Conservation (phyloP, 108 stramenopile genomes). For the Aureococcus anophagefferens region DNA sequence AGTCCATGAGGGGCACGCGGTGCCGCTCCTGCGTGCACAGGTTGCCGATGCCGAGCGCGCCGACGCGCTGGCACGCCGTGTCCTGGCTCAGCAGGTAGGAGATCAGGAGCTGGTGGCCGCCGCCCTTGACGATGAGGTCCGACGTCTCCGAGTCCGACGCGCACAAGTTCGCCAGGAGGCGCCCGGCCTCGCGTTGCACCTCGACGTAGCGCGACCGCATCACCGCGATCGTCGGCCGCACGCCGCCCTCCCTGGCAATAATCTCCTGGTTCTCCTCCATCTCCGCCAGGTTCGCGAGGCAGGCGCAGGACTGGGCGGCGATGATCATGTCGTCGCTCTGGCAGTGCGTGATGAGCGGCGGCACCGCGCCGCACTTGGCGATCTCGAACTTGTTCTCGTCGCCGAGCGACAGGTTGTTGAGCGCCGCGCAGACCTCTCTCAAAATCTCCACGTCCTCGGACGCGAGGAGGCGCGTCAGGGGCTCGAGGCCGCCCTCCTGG, state of each 20-base stretch:
- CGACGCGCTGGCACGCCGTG: constrained; percentile 56
- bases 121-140: constrained; percentile 39
- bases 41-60: constrained; percentile 67
- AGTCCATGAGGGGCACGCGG: constrained; percentile 47
- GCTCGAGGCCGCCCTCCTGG: constrained; percentile 68
- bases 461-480: constrained; percentile 51
- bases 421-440: constrained; percentile 56
- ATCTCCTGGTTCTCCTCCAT: constrained; percentile 56
- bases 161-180: constrained; percentile 59
- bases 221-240: constrained; percentile 54
- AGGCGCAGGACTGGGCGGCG: constrained; percentile 55
- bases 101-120: constrained; percentile 60
- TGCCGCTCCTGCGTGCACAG: constrained; percentile 54
- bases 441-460: constrained; percentile 62
- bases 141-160: constrained; percentile 38
- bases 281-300: constrained; percentile 69
- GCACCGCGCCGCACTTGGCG: constrained; percentile 51
- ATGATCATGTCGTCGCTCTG: constrained; percentile 53
- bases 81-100: constrained; percentile 69
- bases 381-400: constrained; percentile 77
- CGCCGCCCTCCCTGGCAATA: constrained; percentile 56
- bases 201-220: constrained; percentile 68
- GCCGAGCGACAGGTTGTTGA: constrained; percentile 56
- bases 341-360: constrained; percentile 56
- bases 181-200: constrained; percentile 67